These are phyloP conservation scores for Ceratocystis huliohia DNA, from an alignment of 2,329 filamentous ascomycete species.

Conservation along the genomic window DNA sequence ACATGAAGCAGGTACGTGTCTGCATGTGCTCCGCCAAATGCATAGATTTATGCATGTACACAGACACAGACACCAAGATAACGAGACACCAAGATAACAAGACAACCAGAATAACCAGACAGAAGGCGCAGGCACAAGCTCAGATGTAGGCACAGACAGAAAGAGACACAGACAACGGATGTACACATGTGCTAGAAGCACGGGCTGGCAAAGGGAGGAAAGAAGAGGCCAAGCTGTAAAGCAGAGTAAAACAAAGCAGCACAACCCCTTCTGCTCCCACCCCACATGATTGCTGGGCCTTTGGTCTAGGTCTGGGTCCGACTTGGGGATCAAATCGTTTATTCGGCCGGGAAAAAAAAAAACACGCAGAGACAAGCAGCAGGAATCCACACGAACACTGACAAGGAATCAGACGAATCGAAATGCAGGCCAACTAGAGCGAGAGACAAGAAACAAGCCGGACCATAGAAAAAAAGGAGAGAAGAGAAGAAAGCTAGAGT, in stretches of 20 bases:
- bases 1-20: constrained; percentile 8
- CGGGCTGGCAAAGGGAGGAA: neutral
- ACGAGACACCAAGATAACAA: neutral
- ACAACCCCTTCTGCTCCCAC: neutral
- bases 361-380: neutral
- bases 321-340: neutral
- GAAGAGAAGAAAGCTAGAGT: neutral
- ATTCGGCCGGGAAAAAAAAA: neutral
- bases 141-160: neutral
- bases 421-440: neutral
- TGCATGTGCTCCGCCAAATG: neutral
- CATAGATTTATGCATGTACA: neutral
- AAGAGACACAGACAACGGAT: neutral
- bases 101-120: too few relatives aligned
- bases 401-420: neutral
- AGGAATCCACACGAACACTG: neutral
- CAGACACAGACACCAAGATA: neutral
- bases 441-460: neutral
- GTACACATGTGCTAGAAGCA: neutral
- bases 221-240: neutral
- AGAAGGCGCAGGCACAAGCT: neutral
- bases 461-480: neutral
- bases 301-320: neutral
- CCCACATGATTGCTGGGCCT: neutral
- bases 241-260: neutral